Base-by-base conservation (phyloP, 768 basidiomycete species). In the Lactarius trivialis region DNA sequence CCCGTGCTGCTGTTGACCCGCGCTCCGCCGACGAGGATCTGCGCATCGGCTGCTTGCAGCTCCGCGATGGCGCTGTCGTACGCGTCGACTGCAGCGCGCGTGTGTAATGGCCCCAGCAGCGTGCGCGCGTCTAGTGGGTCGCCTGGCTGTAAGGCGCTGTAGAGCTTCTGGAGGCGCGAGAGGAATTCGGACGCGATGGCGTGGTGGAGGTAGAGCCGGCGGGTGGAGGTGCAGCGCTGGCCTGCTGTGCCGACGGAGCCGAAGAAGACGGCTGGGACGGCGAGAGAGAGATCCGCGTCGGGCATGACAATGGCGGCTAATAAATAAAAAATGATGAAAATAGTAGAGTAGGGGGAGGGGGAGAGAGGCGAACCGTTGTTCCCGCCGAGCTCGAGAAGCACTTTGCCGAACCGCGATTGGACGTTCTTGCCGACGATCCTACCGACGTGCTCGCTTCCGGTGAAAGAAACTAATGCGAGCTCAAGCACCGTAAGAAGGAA, bases 241-340 rank as follows among this genome's bases (percentile, higher is more conserved):
- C 82, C 82, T 11, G 85, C 81, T 36, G 86, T 88, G 34, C 96
- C 96, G 50, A 97, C 86, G 32, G 96, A 92, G 39, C 95, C 91
- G 75, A 98, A 98, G 73, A 93, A 91, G 32, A 95, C 89, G 4
- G 93, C 83, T 15, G 91, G 91, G 17, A 97, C 83, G 39, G 96
- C 95, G 67, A 97, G 85, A 34, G 82, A 81, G 26, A 97, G 82
- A 74, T 97, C 93, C 21, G 96, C 95, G 76, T 97, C 96, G 55
- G 91, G 83, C 84, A 97, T 89, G 66, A 98, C 81, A 68, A 97
- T 86, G 43, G 92, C 86, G 66, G 95, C 94, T 94, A 17, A 8
- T 4, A 51, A 3, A 11, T 36, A 12, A 11, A 11, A 12, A 14
- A 8, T 5, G 34, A 9, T 4, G 11, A 36, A 14, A 11, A 14